Conservation (phyloP, 2,329 filamentous ascomycete species). For the Dactylonectria macrodidyma region DNA sequence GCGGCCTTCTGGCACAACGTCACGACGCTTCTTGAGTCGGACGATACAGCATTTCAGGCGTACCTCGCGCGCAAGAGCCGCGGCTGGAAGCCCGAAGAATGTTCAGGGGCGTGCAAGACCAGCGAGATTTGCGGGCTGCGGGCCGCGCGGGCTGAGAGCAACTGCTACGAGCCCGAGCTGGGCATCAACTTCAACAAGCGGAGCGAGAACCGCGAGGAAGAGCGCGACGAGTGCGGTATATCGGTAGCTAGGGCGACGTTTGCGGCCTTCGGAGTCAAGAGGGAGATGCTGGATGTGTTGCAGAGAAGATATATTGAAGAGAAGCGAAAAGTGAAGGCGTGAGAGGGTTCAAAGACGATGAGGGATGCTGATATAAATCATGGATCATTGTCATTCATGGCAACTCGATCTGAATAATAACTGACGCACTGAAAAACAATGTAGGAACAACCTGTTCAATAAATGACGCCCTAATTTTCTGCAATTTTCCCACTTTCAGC, state of each 20-base stretch:
- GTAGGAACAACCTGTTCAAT: too few species aligned
- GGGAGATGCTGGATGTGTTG: conserved; percentile 45
- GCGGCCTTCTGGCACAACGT: conserved; percentile 73
- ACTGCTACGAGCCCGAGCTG: conserved; percentile 59
- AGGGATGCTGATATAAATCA: not conserved
- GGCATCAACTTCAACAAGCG: conserved; percentile 55
- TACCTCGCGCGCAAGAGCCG: conserved; percentile 65
- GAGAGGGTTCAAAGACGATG: not conserved
- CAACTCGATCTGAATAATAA: not conserved
- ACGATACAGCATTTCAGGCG: conserved; percentile 60
- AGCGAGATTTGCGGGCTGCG: conserved; percentile 67
- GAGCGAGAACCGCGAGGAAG: conserved; percentile 36
- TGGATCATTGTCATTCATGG: not conserved
- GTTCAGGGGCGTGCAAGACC: conserved; percentile 59
- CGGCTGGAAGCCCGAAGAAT: conserved; percentile 59
- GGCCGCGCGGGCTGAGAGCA: conserved; percentile 67
- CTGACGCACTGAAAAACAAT: too few species aligned
- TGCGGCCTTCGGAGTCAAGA: conserved; percentile 44
- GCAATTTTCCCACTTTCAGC: too few species aligned
- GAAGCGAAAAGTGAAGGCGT: conserved; percentile 1
- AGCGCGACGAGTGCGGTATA: conserved; percentile 50
- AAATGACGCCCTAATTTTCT: too few species aligned
- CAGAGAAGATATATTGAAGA: conserved; percentile 34
- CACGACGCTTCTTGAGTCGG: conserved; percentile 62
- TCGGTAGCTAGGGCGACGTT: conserved; percentile 48